A percentile compares a stretch with the other conserved stretches of the same genome.
Evolutionary conservation across 2,329 filamentous ascomycete species (phyloP).

Genomic region (Sporothrix protearum): DNA sequence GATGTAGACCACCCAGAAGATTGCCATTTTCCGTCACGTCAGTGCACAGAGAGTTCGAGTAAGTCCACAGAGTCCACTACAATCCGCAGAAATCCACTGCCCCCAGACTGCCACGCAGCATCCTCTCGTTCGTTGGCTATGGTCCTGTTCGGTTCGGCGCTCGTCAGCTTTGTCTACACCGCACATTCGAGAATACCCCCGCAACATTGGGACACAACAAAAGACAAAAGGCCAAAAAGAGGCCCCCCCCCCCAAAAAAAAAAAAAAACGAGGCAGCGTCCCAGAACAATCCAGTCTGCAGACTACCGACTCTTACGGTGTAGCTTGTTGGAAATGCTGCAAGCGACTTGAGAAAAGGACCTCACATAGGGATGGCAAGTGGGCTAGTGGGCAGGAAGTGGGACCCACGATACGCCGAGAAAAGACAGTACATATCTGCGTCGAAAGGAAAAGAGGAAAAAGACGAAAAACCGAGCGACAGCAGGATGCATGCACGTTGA

Average conservation of each 20-base stretch:
- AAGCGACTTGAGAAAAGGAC: not conserved
- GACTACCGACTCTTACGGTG: not conserved
- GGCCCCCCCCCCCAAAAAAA: no score
- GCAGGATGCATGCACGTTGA: not conserved
- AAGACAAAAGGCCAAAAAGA: not conserved
- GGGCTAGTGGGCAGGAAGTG: not conserved
- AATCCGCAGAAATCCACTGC: not conserved
- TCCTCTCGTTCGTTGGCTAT: not conserved
- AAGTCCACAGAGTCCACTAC: not conserved
- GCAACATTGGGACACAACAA: not conserved
- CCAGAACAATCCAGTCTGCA: not conserved
- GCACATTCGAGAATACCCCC: not conserved
- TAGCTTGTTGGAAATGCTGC: conserved; percentile 4
- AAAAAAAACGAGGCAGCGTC: not conserved
- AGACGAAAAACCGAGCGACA: not conserved
- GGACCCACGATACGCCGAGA: conserved; percentile 4
- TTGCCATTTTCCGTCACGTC: not conserved
- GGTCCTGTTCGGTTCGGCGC: not conserved
- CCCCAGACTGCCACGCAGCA: conserved; percentile 5
- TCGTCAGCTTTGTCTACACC: not conserved
- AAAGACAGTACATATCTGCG: no score
- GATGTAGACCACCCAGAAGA: not conserved
- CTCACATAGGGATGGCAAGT: not conserved
- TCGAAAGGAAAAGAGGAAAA: not conserved
- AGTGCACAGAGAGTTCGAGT: not conserved